A percentile compares a stretch with the other conserved stretches of the same genome.
These are phyloP conservation scores for Sideroxylon spinosum DNA, from an alignment of 179 eudicot genomes.

Conservation along the genomic window DNA sequence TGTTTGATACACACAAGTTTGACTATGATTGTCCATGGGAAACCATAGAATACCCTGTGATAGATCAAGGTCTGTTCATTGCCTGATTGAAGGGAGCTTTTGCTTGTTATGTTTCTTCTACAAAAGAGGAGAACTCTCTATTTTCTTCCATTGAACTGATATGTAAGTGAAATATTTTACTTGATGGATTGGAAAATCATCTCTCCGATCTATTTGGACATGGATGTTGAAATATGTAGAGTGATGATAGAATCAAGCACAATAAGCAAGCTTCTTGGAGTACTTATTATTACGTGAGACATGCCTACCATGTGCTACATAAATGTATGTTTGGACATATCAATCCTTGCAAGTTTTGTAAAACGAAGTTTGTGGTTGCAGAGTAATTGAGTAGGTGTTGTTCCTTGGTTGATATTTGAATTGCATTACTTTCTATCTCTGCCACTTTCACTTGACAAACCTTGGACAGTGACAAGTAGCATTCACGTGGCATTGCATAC, in stretches of 20 bases:
- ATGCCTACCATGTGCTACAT: neutral
- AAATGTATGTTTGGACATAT: neutral
- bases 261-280: constrained; percentile 15
- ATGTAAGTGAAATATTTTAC: neutral
- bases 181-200: neutral
- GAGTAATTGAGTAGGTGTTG: neutral
- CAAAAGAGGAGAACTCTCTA: neutral
- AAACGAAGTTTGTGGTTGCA: neutral
- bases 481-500: neutral
- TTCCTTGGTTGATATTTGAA: neutral
- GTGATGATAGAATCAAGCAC: neutral
- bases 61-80: constrained; percentile 67
- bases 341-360: neutral
- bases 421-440: neutral
- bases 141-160: neutral
- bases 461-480: neutral
- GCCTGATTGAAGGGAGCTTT: constrained; percentile 27
- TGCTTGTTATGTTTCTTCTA: neutral
- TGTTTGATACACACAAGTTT: constrained; percentile 31
- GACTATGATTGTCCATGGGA: constrained; percentile 58
- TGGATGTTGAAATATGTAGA: neutral
- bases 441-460: neutral
- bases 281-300: neutral
- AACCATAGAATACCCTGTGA: constrained; percentile 51
- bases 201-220: constrained; percentile 4